A percentile compares a stretch with the other conserved stretches of the same genome.
These are phyloP conservation scores for Blastomyces gilchristii DNA, from an alignment of 2,329 filamentous ascomycete species.

Conservation along the genomic window DNA sequence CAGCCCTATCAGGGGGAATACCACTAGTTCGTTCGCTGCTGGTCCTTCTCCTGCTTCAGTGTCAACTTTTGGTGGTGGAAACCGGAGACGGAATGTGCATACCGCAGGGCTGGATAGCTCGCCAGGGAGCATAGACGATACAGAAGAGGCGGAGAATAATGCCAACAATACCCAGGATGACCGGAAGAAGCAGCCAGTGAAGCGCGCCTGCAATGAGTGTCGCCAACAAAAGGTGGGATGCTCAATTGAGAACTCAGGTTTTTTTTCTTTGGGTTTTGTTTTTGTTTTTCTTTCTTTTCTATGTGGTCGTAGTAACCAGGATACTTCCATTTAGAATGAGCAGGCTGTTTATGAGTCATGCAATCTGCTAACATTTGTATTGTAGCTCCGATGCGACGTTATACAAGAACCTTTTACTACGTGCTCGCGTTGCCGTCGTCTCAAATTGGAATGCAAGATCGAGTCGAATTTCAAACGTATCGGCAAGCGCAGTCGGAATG, in stretches of 20 bases:
- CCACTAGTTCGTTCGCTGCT: conserved; percentile 4
- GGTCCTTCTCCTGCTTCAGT: conserved; percentile 5
- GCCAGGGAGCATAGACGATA: conserved; percentile 35
- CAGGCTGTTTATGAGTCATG: not conserved
- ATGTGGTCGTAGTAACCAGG: too few species aligned
- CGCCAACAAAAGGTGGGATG: conserved; percentile 55
- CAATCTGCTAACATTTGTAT: conserved; percentile 7
- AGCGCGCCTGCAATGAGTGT: conserved; percentile 60
- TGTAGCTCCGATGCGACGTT: conserved; percentile 56
- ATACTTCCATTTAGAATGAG: not conserved
- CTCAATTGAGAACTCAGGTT: not conserved
- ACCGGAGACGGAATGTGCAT: conserved; percentile 33
- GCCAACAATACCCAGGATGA: conserved; percentile 26
- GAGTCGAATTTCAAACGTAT: conserved; percentile 59
- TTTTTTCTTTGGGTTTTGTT: not conserved
- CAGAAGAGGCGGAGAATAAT: conserved; percentile 32
- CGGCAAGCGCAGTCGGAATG: conserved; percentile 56
- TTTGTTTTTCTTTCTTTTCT: not conserved
- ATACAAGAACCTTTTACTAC: conserved; percentile 52
- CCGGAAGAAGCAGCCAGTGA: conserved; percentile 39
- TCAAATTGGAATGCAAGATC: conserved; percentile 55
- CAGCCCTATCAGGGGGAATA: conserved; percentile 7
- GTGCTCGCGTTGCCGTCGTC: conserved; percentile 53
- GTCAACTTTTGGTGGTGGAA: not conserved
- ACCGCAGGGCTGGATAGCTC: conserved; percentile 39